phyloP scores from a whole-genome alignment of 2,329 filamentous ascomycete species.

The Biscogniauxia sp. region DNA sequence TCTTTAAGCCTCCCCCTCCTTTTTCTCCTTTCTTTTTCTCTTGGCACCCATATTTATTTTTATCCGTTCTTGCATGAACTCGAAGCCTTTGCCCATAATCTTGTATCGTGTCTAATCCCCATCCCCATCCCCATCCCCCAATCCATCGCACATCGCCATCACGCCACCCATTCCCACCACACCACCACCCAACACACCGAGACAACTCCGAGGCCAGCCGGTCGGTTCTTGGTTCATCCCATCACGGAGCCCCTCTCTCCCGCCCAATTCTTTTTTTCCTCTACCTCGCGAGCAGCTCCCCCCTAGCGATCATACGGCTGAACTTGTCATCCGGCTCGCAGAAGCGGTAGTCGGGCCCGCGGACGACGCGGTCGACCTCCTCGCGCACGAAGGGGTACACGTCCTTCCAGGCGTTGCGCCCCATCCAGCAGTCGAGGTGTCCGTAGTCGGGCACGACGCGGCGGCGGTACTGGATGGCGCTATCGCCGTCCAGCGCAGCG shows the following conservation, averaged over 20 bases:
- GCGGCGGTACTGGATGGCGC: constrained; percentile 46
- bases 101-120: no score
- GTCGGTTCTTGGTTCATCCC: no score
- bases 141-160: no score
- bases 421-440: constrained; percentile 63
- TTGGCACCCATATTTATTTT: no score
- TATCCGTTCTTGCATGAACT: no score
- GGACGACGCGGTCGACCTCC: constrained; percentile 52
- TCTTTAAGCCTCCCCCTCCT: neutral
- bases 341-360: constrained; percentile 42
- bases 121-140: no score
- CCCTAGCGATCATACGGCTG: constrained; percentile 38
- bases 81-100: no score
- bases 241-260: no score
- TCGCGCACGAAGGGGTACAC: constrained; percentile 56
- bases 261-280: neutral
- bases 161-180: neutral
- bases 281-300: constrained; percentile 34
- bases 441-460: constrained; percentile 56
- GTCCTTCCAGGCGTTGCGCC: constrained; percentile 56
- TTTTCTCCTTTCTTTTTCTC: no score
- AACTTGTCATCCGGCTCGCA: constrained; percentile 44
- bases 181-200: neutral
- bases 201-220: neutral
- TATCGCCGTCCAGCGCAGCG: constrained; percentile 16